These are phyloP conservation scores for Tylopilus plumbeoviolaceoides DNA, from an alignment of 768 basidiomycete species.

Conservation along the genomic window DNA sequence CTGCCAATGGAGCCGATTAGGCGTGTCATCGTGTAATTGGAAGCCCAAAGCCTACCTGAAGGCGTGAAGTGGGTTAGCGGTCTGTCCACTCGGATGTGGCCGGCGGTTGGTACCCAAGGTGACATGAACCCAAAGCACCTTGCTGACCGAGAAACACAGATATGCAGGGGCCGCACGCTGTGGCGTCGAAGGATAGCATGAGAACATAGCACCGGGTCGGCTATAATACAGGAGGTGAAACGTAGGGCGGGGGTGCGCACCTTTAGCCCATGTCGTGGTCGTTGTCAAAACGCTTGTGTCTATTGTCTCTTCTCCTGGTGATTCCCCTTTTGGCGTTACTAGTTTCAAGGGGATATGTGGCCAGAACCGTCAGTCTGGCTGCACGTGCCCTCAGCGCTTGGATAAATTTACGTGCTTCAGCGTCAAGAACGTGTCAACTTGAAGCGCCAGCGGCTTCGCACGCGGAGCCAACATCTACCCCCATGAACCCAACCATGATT, in stretches of 20 bases:
- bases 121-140: no score
- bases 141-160: not conserved
- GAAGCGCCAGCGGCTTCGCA: conserved; percentile 4
- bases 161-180: not conserved
- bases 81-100: not conserved
- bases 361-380: not conserved
- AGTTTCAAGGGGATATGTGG: not conserved
- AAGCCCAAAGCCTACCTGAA: not conserved
- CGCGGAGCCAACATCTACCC: conserved; percentile 1
- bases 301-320: conserved; percentile 14
- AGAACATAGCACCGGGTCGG: not conserved
- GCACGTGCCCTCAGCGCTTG: conserved; percentile 14
- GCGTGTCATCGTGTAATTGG: not conserved
- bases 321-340: not conserved
- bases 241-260: not conserved
- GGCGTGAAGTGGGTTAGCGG: not conserved
- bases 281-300: conserved; percentile 11
- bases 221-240: conserved; percentile 13
- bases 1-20: not conserved
- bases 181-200: conserved; percentile 2
- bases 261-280: conserved; percentile 9
- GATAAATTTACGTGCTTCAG: conserved; percentile 1
- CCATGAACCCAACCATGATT: conserved; percentile 1
- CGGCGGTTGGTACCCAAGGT: not conserved
- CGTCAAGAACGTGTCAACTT: not conserved